Evolutionary conservation across 75 land plant species (phyloP).

Genomic region (Sequoia sempervirens): DNA sequence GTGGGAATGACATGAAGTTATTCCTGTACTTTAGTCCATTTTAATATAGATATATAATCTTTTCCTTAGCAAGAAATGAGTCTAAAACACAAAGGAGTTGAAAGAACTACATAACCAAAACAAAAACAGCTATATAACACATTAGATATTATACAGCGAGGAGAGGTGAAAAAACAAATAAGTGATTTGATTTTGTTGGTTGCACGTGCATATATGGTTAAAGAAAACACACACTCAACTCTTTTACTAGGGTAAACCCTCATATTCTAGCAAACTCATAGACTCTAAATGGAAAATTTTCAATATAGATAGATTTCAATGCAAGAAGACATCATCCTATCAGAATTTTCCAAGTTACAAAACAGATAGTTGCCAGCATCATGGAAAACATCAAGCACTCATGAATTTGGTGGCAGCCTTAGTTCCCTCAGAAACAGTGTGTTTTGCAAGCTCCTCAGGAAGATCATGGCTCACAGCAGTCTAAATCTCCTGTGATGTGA

Average conservation of each 20-base stretch:
- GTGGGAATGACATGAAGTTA: too few relatives aligned
- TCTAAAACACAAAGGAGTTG: too few relatives aligned
- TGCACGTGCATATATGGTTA: background rate
- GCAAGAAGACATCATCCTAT: background rate
- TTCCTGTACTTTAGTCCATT: too few relatives aligned
- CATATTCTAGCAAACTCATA: background rate
- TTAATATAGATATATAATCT: too few relatives aligned
- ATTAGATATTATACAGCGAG: background rate
- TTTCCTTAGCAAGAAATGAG: too few relatives aligned
- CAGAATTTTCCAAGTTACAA: too few relatives aligned
- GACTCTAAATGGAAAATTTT: background rate
- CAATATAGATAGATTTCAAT: background rate
- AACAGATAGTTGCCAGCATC: background rate
- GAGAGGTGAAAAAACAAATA: background rate
- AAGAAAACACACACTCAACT: background rate
- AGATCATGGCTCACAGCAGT: slow-evolving; percentile 52
- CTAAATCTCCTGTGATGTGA: slow-evolving; percentile 64
- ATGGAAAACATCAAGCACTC: too few relatives aligned
- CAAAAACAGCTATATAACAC: background rate
- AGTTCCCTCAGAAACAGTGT: slow-evolving; percentile 59
- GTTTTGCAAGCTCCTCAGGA: slow-evolving; percentile 72
- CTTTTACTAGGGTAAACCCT: background rate
- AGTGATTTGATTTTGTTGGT: background rate
- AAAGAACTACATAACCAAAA: background rate
- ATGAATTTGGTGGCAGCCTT: slow-evolving; percentile 43